These are phyloP conservation scores for Leishmania arabica DNA, from an alignment of 208 protist species.

Conservation along the genomic window DNA sequence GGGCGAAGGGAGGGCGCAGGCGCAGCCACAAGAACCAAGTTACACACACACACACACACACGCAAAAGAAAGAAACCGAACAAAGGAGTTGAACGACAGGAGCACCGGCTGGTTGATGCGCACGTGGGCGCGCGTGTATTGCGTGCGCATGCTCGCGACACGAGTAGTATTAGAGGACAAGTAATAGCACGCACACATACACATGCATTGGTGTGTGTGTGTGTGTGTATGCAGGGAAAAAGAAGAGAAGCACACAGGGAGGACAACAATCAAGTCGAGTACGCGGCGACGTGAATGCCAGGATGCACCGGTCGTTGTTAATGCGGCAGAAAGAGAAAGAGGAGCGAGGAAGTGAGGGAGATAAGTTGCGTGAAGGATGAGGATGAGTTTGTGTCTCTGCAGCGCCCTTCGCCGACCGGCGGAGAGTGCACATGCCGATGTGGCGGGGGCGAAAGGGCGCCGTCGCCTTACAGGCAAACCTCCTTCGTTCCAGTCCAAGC, in stretches of 20 bases:
- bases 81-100: neutral
- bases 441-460: neutral
- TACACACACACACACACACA: conserved; percentile 2
- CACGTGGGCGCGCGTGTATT: neutral
- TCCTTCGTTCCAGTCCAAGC: neutral
- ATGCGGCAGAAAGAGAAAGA: neutral
- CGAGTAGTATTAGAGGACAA: conserved; percentile 5
- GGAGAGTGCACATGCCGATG: neutral
- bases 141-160: neutral
- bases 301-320: neutral
- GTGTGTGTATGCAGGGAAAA: conserved; percentile 7
- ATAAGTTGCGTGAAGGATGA: neutral
- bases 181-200: neutral
- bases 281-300: neutral
- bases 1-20: neutral
- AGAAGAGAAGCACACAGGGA: neutral
- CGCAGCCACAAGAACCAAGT: neutral
- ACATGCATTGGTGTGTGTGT: neutral
- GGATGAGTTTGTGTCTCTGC: neutral
- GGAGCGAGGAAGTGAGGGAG: neutral
- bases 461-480: neutral
- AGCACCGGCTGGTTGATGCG: neutral
- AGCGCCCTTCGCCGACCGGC: neutral
- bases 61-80: neutral
- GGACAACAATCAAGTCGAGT: neutral